Evolutionary conservation across 2,329 filamentous ascomycete species (phyloP), one percentile per base, ranked within the genome.

Genomic region (Neocatenulostroma microsporum): DNA sequence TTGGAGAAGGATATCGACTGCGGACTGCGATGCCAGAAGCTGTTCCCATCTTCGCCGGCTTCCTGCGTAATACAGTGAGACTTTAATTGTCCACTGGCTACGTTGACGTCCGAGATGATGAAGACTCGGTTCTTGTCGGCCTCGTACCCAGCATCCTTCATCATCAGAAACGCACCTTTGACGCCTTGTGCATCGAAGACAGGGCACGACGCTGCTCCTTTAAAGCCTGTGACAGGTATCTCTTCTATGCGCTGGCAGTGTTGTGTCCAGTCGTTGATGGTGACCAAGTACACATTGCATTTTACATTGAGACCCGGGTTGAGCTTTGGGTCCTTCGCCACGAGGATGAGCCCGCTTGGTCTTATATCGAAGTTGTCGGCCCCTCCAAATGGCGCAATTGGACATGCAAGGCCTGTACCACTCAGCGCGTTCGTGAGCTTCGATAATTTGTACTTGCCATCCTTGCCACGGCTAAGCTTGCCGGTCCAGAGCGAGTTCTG

Each of bases 351-450:
- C 1, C 80, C 82, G 29, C 67, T 60, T 20, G 64, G 61, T 40
- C 77, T 72, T 40, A 89, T 74, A 52, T 93, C 85, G 51, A 88
- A 94, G 58, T 93, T 81, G n/a, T 77, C 74, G 0, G 76, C 66
- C 14, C 82, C 84, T 3, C 87, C 87, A 51, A 94, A 93, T 0
- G 84, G 81, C 32, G 74, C 78, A 13, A 87, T 76, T 0, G 83
- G 88, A 33, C 67, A 80, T 51, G 76, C 79, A 19, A 82, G 68
- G 13, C 60, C 57, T 28, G 58, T 77, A 12, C 69, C 73, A 10
- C 70, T 68, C 26, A 89, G 65, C 2, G 80, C 74, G 52, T 88
- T 88, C 37, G 64, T 68, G 29, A 85, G 61, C 1, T 67, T 63
- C 3, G 59, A 58, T 7, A 69, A 52, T 21, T 51, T 47, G 34